These are phyloP conservation scores for Globisporangium viniferum DNA, from an alignment of 352 stramenopile species.

Conservation along the genomic window DNA sequence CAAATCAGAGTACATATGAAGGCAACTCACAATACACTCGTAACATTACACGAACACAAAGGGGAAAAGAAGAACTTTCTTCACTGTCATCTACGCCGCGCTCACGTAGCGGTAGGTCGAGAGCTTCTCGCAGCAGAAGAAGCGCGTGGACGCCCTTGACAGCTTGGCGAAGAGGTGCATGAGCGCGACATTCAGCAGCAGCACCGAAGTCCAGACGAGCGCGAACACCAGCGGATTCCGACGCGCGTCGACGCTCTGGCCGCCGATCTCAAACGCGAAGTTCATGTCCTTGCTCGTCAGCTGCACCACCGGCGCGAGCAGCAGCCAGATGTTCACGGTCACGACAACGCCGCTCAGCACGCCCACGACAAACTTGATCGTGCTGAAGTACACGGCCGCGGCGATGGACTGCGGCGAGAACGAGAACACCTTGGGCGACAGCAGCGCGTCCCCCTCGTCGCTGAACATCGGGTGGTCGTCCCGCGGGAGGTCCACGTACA, in stretches of 20 bases:
- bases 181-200: conserved; percentile 45
- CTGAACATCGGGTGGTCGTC: conserved; percentile 27
- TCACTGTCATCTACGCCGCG: background rate
- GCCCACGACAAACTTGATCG: conserved; percentile 58
- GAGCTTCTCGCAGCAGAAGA: conserved; percentile 69
- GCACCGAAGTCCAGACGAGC: conserved; percentile 37
- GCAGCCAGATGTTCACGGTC: conserved; percentile 27
- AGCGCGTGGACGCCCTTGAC: conserved; percentile 46
- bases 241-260: conserved; percentile 22
- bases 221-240: conserved; percentile 41
- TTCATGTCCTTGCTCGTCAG: conserved; percentile 20
- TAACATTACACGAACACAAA: background rate
- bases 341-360: conserved; percentile 41
- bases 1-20: conserved; percentile 15
- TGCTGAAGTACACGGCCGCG: conserved; percentile 57
- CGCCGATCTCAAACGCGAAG: background rate
- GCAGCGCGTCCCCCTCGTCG: conserved; percentile 27
- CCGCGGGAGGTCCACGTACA: conserved; percentile 38
- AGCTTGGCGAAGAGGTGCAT: conserved; percentile 48
- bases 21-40: background rate
- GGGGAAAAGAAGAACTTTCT: background rate
- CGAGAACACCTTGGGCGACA: conserved; percentile 43
- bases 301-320: conserved; percentile 20
- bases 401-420: conserved; percentile 62
- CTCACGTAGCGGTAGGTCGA: conserved; percentile 44